A percentile compares a stretch with the other conserved stretches of the same genome.
These are phyloP conservation scores for Brasilioporus rufonigricans DNA, from an alignment of 768 basidiomycete genomes.

Conservation along the genomic window DNA sequence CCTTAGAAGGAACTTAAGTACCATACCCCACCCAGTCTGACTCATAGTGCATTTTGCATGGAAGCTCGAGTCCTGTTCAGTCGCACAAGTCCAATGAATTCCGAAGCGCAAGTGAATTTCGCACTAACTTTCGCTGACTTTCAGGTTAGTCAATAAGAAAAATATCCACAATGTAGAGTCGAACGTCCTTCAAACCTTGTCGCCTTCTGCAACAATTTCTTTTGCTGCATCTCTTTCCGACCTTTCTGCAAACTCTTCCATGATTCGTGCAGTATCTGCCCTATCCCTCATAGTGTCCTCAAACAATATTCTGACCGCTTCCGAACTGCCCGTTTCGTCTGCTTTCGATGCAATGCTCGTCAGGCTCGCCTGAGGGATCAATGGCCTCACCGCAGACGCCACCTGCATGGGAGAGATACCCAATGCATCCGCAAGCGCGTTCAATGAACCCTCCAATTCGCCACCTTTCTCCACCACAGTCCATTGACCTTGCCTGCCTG, in stretches of 20 bases:
- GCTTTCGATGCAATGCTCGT: slow-evolving; percentile 46
- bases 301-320: slow-evolving; percentile 38
- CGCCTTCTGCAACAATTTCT: not conserved
- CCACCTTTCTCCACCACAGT: slow-evolving; percentile 1
- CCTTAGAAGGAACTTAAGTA: no score
- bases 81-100: no score
- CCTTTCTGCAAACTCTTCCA: not conserved
- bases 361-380: slow-evolving; percentile 60
- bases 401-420: slow-evolving; percentile 61
- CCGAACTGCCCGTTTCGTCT: slow-evolving; percentile 44
- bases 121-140: not conserved
- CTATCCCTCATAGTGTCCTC: slow-evolving; percentile 6
- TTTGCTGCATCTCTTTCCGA: not conserved
- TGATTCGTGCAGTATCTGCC: not conserved
- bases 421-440: slow-evolving; percentile 57
- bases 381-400: slow-evolving; percentile 58
- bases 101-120: no score
- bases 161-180: not conserved
- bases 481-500: not conserved
- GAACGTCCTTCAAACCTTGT: not conserved
- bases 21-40: no score
- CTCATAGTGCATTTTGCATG: no score
- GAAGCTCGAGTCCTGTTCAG: no score
- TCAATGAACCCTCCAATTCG: slow-evolving; percentile 54
- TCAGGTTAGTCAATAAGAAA: not conserved